phyloP scores from a whole-genome alignment of 2,329 filamentous ascomycete species.

The Aurifilum marmelostoma region DNA sequence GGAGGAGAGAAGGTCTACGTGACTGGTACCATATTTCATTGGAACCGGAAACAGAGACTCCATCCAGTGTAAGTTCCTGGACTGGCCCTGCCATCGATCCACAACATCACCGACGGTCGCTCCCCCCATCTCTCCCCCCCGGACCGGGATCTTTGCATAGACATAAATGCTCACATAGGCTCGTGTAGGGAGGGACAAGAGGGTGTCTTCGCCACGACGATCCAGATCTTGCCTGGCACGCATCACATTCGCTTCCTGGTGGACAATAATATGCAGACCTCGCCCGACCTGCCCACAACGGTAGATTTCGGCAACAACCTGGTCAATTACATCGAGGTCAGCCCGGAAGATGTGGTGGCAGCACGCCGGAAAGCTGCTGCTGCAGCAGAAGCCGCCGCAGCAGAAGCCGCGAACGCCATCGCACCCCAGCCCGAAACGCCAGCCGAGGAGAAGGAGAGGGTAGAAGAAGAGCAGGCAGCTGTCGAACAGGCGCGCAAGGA shows the following conservation, averaged over 20 bases:
- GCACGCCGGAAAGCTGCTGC: conserved; percentile 34
- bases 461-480: conserved; percentile 43
- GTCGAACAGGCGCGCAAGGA: conserved; percentile 51
- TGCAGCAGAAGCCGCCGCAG: not conserved
- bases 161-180: conserved; percentile 26
- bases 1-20: conserved; percentile 91
- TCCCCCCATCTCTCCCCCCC: too few species aligned
- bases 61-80: conserved; percentile 78
- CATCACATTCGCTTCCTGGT: conserved; percentile 97
- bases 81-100: too few species aligned
- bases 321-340: conserved; percentile 97
- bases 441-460: conserved; percentile 33
- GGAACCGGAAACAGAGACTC: conserved; percentile 91
- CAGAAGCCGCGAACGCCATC: conserved; percentile 30
- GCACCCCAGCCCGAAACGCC: conserved; percentile 37
- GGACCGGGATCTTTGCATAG: conserved; percentile 12
- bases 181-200: conserved; percentile 54
- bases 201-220: conserved; percentile 72
- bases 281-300: conserved; percentile 84
- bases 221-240: conserved; percentile 88
- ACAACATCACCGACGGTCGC: too few species aligned
- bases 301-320: conserved; percentile 98
- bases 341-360: conserved; percentile 67
- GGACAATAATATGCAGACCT: conserved; percentile 90
- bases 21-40: conserved; percentile 95